A percentile compares a stretch with the other conserved stretches of the same genome.
These are phyloP conservation scores for Eutrema japonicum DNA, from an alignment of 345 rosid species.

Conservation along the genomic window DNA sequence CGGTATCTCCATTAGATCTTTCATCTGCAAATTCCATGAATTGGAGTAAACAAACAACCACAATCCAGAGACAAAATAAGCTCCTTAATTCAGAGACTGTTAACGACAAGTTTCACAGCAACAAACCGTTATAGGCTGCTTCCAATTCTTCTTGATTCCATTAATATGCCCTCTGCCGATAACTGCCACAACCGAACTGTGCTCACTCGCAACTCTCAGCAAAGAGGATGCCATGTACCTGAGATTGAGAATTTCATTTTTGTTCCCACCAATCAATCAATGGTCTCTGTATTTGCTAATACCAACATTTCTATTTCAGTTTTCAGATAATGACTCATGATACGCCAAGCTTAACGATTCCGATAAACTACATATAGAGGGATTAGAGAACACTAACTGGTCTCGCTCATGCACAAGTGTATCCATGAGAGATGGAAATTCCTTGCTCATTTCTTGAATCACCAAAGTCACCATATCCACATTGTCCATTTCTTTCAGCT, in stretches of 20 bases:
- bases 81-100: constrained; percentile 6
- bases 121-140: constrained; percentile 76
- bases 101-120: neutral
- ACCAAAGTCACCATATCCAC: constrained; percentile 95
- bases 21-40: constrained; percentile 47
- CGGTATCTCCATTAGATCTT: constrained; percentile 76
- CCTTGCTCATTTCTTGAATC: constrained; percentile 98
- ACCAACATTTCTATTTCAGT: neutral
- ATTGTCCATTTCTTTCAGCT: constrained; percentile 96
- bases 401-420: constrained; percentile 96
- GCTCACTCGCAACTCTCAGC: constrained; percentile 71
- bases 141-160: constrained; percentile 89
- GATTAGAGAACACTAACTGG: constrained; percentile 65
- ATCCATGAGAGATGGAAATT: constrained; percentile 92
- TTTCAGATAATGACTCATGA: constrained; percentile 10
- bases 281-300: neutral
- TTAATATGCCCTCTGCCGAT: constrained; percentile 97
- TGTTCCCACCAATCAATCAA: constrained; percentile 15
- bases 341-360: neutral
- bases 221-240: constrained; percentile 91
- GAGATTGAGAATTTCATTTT: constrained; percentile 46
- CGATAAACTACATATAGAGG: constrained; percentile 14
- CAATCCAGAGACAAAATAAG: neutral
- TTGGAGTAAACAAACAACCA: neutral
- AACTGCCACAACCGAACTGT: constrained; percentile 85